Conservation (phyloP, 306 rosid genomes). For the Pachyrhizus erosus region DNA sequence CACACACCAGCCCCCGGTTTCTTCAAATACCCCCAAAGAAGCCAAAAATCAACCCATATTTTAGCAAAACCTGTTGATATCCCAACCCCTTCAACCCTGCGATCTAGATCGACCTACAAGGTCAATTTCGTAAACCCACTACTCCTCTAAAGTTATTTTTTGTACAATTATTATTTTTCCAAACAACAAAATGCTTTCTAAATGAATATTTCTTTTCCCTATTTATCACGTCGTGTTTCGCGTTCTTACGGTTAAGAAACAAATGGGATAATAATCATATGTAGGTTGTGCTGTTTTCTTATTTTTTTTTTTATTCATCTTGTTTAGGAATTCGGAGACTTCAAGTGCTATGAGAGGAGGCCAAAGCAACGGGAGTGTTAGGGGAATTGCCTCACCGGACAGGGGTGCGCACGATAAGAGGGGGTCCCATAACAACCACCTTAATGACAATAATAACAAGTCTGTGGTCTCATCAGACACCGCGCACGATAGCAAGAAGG, state of each 20-base stretch:
- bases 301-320: background rate
- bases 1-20: conserved; percentile 36
- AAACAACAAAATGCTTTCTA: background rate
- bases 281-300: background rate
- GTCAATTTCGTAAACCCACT: conserved; percentile 65
- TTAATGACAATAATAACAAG: conserved; percentile 54
- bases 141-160: conserved; percentile 21
- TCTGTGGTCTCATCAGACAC: conserved; percentile 82
- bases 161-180: background rate
- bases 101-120: conserved; percentile 61
- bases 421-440: conserved; percentile 50
- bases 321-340: conserved; percentile 74
- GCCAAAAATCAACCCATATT: conserved; percentile 55
- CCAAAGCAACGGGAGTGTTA: conserved; percentile 72
- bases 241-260: conserved; percentile 16
- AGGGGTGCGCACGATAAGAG: conserved; percentile 90
- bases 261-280: background rate
- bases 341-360: conserved; percentile 87
- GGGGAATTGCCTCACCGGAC: conserved; percentile 87
- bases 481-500: conserved; percentile 89
- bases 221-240: conserved; percentile 27
- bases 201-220: conserved; percentile 2
- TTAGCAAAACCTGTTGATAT: conserved; percentile 49
- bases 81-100: conserved; percentile 38
- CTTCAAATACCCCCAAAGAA: conserved; percentile 39